Percentiles rank a stretch among this genome's conserved stretches.
Evolutionary conservation across 495 filamentous ascomycete genomes (phyloP).

Genomic region (Xylaria flabelliformis): DNA sequence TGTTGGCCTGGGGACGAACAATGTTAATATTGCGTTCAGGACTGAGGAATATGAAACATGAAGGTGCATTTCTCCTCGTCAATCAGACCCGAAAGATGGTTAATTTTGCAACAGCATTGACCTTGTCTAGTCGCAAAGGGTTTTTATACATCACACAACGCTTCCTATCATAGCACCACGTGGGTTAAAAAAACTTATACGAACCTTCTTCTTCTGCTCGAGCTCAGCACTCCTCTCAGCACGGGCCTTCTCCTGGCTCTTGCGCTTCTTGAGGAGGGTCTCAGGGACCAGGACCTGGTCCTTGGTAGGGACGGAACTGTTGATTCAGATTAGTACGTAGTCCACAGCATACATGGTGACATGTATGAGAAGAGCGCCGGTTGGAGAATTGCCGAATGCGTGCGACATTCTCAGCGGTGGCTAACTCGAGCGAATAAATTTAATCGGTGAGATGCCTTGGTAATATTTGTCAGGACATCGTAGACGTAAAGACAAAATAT

Average conservation of each 20-base stretch:
- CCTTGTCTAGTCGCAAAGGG: slow-evolving; percentile 88
- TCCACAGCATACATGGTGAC: slow-evolving; percentile 62
- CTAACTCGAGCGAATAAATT: slow-evolving; percentile 82
- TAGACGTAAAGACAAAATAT: slow-evolving; percentile 8
- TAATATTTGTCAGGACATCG: slow-evolving; percentile 15
- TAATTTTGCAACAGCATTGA: slow-evolving; percentile 94
- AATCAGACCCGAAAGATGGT: slow-evolving; percentile 99
- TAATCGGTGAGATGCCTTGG: slow-evolving; percentile 70
- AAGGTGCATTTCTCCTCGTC: slow-evolving; percentile 35
- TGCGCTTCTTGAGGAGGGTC: slow-evolving; percentile 99
- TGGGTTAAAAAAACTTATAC: slow-evolving; percentile 44
- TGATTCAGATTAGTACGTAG: slow-evolving; percentile 66
- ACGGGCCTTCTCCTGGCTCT: slow-evolving; percentile 97
- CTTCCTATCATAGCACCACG: slow-evolving; percentile 30
- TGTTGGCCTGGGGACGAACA: slow-evolving; percentile 71
- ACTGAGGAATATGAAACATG: not conserved
- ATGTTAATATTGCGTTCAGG: slow-evolving; percentile 48
- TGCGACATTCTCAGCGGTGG: slow-evolving; percentile 87
- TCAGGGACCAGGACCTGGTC: slow-evolving; percentile 95
- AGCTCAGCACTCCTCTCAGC: slow-evolving; percentile 81
- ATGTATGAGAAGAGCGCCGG: slow-evolving; percentile 76
- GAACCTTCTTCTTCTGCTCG: slow-evolving; percentile 87
- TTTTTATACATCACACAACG: slow-evolving; percentile 68
- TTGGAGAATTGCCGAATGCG: slow-evolving; percentile 83
- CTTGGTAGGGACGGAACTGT: slow-evolving; percentile 82